Conservation (phyloP, 1,139 yeast genomes). For the Spencermartinsiella ligniputridi region DNA sequence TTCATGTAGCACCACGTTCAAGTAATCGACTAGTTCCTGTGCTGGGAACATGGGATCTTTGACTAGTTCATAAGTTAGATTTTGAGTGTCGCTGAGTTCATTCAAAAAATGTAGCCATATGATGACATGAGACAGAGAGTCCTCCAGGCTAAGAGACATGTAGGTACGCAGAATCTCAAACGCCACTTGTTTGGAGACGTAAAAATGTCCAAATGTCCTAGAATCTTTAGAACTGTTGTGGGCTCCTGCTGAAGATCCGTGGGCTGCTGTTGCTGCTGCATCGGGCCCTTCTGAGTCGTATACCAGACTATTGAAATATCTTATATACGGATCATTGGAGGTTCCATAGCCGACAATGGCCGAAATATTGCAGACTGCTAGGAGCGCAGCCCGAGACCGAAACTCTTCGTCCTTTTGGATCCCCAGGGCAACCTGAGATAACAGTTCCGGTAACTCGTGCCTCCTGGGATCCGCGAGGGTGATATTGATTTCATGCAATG, state of each 20-base stretch:
- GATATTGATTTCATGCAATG: conserved; percentile 19
- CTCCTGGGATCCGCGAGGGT: conserved; percentile 5
- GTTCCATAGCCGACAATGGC: conserved; percentile 27
- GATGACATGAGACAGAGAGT: conserved; percentile 21
- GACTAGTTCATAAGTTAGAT: conserved; percentile 9
- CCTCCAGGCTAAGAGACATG: conserved; percentile 5
- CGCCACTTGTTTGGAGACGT: neutral
- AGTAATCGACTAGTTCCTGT: conserved; percentile 12
- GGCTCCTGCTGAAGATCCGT: neutral
- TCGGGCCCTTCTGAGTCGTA: conserved; percentile 1
- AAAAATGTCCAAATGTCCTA: conserved; percentile 1
- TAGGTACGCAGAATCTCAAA: conserved; percentile 7
- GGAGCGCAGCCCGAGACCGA: conserved; percentile 18
- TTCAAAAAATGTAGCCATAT: conserved; percentile 26
- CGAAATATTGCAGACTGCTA: conserved; percentile 28
- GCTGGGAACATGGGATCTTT: conserved; percentile 17
- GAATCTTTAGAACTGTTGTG: conserved; percentile 1
- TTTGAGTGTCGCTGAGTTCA: conserved; percentile 18
- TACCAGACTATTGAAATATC: conserved; percentile 6
- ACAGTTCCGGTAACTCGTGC: conserved; percentile 7
- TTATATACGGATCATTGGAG: conserved; percentile 9
- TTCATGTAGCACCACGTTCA: conserved; percentile 14
- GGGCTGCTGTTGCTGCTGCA: neutral
- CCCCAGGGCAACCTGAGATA: conserved; percentile 11
- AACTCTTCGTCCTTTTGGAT: conserved; percentile 4